Percentiles rank a stretch among this genome's conserved stretches.
phyloP scores from a whole-genome alignment of 2,329 filamentous ascomycete genomes.

The Penicillium sp. region DNA sequence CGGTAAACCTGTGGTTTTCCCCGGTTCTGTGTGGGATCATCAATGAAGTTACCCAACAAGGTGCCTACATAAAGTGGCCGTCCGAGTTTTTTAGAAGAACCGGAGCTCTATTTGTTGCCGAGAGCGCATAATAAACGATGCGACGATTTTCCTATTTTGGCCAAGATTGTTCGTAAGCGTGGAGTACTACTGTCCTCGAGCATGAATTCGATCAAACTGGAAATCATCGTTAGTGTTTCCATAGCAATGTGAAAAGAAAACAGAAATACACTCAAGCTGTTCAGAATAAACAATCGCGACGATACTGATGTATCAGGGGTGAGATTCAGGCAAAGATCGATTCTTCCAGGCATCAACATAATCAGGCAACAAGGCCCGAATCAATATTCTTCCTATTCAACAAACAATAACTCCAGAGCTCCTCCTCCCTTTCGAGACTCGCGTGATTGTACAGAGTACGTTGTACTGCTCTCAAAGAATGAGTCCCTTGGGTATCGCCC shows the following conservation, averaged over 20 bases:
- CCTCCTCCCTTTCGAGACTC: background rate
- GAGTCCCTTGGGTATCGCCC: background rate
- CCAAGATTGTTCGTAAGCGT: background rate
- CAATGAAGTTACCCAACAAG: slow-evolving; percentile 1
- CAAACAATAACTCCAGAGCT: background rate
- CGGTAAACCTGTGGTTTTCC: slow-evolving; percentile 10
- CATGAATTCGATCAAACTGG: background rate
- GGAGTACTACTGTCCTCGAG: background rate
- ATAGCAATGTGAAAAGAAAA: background rate
- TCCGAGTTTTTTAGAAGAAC: background rate
- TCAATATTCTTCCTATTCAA: background rate
- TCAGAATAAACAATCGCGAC: too few species aligned
- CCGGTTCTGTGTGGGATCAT: slow-evolving; percentile 1
- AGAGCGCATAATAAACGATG: background rate
- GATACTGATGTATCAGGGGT: too few species aligned
- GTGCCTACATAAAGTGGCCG: background rate
- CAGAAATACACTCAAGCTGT: too few species aligned
- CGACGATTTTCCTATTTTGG: slow-evolving; percentile 1
- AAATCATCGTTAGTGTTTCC: too few species aligned
- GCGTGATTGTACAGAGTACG: background rate
- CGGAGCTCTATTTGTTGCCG: background rate
- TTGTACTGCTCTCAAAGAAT: background rate
- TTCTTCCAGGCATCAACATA: too few species aligned
- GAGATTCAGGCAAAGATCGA: too few species aligned
- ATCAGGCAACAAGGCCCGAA: background rate